Base-by-base conservation (phyloP, 1,284 basidiomycete genomes). In the Acaromyces ingoldii region DNA sequence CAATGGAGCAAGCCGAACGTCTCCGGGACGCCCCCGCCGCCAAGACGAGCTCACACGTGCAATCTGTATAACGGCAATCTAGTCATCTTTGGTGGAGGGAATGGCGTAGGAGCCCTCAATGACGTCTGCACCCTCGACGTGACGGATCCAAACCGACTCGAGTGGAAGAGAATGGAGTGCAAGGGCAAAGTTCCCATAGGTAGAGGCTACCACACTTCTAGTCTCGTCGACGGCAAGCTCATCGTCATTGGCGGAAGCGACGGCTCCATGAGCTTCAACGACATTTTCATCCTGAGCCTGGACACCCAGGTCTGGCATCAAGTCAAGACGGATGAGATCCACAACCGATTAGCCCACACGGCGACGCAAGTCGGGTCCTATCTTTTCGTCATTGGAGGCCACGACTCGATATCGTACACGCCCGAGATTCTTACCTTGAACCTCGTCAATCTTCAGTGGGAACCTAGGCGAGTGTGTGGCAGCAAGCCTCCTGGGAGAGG, bases 341-440 rank as follows among this genome's bases (percentile, higher is more conserved):
- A 88, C 70, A 83, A 85, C 55, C 83, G 90, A 9, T 80, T 93
- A 30, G 88, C 89, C 25, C 91, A 95, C 67, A 87, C 86, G 4
- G 82, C 89, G 3, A 91, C 89, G 0, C 89, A 89, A 72, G 87
- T 95, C 15, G 91, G 91, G n/a, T 90, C 88, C 1, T 92, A 90
- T 68, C 82, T 95, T 0, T 91, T 91, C 77, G 82, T 93, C 52
- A 81, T 86, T 53, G 91, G 90, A 2, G 91, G 91, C 0, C 90
- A 93, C 76, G 87, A 91, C 64, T 86, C 87, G 7, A 78, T 80
- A 19, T 79, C 84, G 39, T 95, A 93, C 75, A 83, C 82, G 24
- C 83, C 84, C 17, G 88, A 93, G 17, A 79, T 93, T 7, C 79
- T 91, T 11, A 79, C 89, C 5, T 89, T 91, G 77, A 91, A 93